Evolutionary conservation across 2,329 filamentous ascomycete genomes (phyloP).

Genomic region (Lecanicillium sp.): DNA sequence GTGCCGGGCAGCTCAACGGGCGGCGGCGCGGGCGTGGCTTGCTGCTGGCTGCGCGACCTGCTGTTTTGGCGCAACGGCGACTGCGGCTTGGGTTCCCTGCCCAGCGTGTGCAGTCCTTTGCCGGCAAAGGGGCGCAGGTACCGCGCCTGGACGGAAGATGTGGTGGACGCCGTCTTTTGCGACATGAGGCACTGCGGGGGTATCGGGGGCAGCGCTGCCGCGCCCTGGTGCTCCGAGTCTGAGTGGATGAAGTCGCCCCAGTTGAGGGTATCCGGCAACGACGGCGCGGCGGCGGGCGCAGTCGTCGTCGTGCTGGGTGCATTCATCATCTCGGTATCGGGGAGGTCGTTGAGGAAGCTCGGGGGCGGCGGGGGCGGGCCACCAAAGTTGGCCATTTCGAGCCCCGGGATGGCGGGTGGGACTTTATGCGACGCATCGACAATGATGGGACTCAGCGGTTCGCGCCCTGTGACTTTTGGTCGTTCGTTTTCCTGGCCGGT

Average conservation of each 20-base stretch:
- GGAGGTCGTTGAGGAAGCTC: constrained; percentile 30
- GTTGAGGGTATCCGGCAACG: constrained; percentile 50
- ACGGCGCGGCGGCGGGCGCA: constrained; percentile 30
- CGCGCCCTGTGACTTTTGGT: constrained; percentile 37
- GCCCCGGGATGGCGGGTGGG: constrained; percentile 28
- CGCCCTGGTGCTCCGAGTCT: constrained; percentile 27
- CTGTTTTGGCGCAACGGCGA: constrained; percentile 5
- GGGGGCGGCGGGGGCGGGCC: constrained; percentile 22
- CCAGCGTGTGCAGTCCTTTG: constrained; percentile 49
- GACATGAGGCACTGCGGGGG: constrained; percentile 45
- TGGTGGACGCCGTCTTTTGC: constrained; percentile 48
- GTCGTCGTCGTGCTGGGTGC: constrained; percentile 19
- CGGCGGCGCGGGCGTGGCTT: constrained; percentile 3
- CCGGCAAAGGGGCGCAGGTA: constrained; percentile 52
- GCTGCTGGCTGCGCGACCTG: constrained; percentile 6
- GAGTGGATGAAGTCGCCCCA: constrained; percentile 42
- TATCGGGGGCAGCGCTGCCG: constrained; percentile 37
- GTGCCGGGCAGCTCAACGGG: constrained; percentile 17
- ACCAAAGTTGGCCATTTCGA: constrained; percentile 36
- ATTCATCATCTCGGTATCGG: constrained; percentile 20
- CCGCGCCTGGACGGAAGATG: constrained; percentile 42
- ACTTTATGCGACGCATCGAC: constrained; percentile 41
- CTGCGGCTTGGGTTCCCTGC: constrained; percentile 26
- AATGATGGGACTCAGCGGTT: constrained; percentile 48
- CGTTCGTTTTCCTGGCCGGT: constrained; percentile 48